Evolutionary conservation across 2,329 filamentous ascomycete species (phyloP), one percentile per base, ranked within the genome.

Genomic region (Ophiostoma triangulosporum): DNA sequence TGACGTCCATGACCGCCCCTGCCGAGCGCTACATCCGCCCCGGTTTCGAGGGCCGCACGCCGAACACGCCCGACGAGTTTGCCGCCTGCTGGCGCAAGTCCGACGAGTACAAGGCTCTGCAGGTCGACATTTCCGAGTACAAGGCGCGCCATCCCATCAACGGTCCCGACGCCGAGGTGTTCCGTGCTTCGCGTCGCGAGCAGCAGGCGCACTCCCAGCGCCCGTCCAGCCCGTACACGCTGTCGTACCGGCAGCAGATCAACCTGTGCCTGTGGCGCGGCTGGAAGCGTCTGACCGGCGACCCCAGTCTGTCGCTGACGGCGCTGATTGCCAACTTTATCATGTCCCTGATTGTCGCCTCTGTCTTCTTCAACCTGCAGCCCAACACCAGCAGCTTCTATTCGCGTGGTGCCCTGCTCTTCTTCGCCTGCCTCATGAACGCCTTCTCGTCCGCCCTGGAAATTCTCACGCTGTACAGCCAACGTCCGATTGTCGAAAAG

Each of bases 401-500:
- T 70, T 77, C 80, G 61, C 81, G 88, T 57, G 86, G 85, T 59
- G 83, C 86, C 45, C 74, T 95, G 24, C 73, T 95, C 51, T 95
- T 95, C 78, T 93, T 95, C 64, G 86, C 87, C 60, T 82, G 89
- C 62, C 73, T 95, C 56, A 82, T 93, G 72, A 94, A 93, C 66
- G 88, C 87, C 48, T 93, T 94, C 63, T 76, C 83, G 57, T 85
- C 81, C 64, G 84, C 85, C 54, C 76, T 93, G 36, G 88, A 93
- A 74, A 93, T 95, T 64, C 68, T 93, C 32, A 89, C 86, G 0
- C 75, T 95, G 4, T 96, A 93, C 64, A 80, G 86, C 2, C 89
- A 95, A 76, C 84, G 90, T 35, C 85, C 86, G 1, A 95, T 95
- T 61, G 88, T 96, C 56, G 88, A 95, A 64, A 95, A 95, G 65